Base-by-base conservation (phyloP, 1,139 yeast genomes). In the Saccharomyces hybrid region DNA sequence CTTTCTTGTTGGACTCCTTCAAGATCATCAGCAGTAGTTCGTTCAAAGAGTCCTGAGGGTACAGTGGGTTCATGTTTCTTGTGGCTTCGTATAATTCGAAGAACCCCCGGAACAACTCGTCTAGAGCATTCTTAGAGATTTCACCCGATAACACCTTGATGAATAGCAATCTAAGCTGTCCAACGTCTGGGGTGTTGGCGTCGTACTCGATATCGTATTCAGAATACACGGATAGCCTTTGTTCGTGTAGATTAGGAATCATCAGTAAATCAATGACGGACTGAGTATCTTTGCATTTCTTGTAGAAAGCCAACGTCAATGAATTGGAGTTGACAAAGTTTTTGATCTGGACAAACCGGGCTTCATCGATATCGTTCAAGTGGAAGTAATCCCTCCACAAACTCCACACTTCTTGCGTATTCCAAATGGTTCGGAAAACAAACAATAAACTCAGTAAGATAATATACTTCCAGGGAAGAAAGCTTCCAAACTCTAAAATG, bases 361-460 rank as follows among this genome's bases (percentile, higher is more conserved):
- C 52, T n/a, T 59, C 62, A 50, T 54, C 55, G 38, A 64, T 54
- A 11, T 50, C 60, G 49, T 59, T 52, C 11, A 57, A 51, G 29
- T 57, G 56, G 14, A 63, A 54, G 51, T 55, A 62, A 14, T 60
- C 64, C 14, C 57, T 51, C 71, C 71, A 67, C 50, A 62, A 54
- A 19, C 56, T 62, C 59, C 61, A 58, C 9, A 68, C 61, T 24
- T 64, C 68, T 4, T 58, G 54, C 2, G 64, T 61, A 11, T 59
- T 57, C 61, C 64, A 58, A 7, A 65, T 31, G 2, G 64, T 58
- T 42, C 64, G 59, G 2, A 60, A 27, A 6, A 65, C 16, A 27
- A 62, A 57, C 26, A 60, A 46, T 1, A 58, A 34, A 1, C 58
- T 54, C 12, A 64, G 52, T 11, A 58, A 26, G 11, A 62, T 38